These are phyloP conservation scores for Eucalyptus cloeziana DNA, from an alignment of 345 rosid species.

Conservation along the genomic window DNA sequence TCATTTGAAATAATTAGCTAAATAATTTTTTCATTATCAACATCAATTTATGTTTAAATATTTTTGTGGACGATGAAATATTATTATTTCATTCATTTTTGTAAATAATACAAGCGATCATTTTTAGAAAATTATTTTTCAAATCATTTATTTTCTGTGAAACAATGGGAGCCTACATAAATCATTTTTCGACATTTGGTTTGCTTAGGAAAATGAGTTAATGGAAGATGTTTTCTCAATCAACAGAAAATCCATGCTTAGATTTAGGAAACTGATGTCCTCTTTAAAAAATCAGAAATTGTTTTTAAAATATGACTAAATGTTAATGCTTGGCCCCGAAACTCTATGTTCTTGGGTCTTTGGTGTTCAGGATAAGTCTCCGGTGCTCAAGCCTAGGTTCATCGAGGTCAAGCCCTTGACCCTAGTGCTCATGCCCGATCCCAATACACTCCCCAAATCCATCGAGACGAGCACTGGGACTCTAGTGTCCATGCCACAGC, in stretches of 20 bases:
- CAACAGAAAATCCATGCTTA: too few relatives aligned
- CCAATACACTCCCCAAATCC: not conserved
- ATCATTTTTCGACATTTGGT: not conserved
- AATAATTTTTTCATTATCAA: too few relatives aligned
- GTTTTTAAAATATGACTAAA: not conserved
- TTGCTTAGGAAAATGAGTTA: not conserved
- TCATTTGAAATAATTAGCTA: too few relatives aligned
- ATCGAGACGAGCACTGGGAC: rapidly evolving
- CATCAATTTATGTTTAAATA: too few relatives aligned
- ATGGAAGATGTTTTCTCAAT: too few relatives aligned
- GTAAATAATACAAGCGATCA: too few relatives aligned
- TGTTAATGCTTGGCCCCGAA: too few relatives aligned
- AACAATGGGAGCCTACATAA: too few relatives aligned
- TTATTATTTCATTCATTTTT: too few relatives aligned
- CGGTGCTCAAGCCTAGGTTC: not conserved
- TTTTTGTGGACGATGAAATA: too few relatives aligned
- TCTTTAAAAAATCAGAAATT: not conserved
- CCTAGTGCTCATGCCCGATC: not conserved
- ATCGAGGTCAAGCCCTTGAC: not conserved
- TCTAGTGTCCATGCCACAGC: rapidly evolving
- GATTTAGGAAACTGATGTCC: not conserved
- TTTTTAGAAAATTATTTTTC: too few relatives aligned
- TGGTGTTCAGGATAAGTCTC: not conserved
- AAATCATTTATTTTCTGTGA: too few relatives aligned
- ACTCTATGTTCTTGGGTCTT: not conserved